Conservation (phyloP, 176 grass and related monocot species). For the Triticum turgidum region DNA sequence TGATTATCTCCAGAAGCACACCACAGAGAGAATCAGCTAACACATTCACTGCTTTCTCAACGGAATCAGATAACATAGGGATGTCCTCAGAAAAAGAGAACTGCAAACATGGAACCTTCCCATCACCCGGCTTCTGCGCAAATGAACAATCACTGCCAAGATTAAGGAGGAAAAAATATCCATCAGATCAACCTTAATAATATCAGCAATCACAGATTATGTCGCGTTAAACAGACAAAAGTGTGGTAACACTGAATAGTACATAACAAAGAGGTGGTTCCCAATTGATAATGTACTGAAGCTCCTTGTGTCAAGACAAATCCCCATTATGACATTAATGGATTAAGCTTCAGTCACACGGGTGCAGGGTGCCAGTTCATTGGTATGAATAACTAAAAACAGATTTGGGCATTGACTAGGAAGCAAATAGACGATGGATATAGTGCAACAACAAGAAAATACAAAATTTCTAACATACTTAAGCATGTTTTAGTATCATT, state of each 20-base stretch:
- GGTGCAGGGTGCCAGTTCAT: neutral
- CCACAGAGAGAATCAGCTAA: slow-evolving; percentile 68
- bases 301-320: neutral
- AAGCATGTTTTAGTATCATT: neutral
- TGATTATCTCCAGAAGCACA: slow-evolving; percentile 83
- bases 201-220: slow-evolving; percentile 6
- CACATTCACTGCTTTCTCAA: slow-evolving; percentile 73
- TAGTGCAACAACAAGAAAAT: neutral
- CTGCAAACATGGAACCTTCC: slow-evolving; percentile 57
- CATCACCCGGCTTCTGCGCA: slow-evolving; percentile 29
- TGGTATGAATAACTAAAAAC: too few relatives aligned
- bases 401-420: too few relatives aligned
- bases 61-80: slow-evolving; percentile 51
- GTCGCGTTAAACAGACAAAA: neutral
- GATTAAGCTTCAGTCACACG: neutral
- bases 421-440: too few relatives aligned
- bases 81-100: slow-evolving; percentile 65
- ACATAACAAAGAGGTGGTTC: neutral
- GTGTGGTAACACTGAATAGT: neutral
- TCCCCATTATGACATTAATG: neutral
- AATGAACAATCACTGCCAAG: slow-evolving; percentile 61
- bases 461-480: neutral
- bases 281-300: neutral
- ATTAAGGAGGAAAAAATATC: slow-evolving; percentile 15
- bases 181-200: slow-evolving; percentile 26